phyloP scores from a whole-genome alignment of 805 yeast species.

The Cyberlindnera maritima region DNA sequence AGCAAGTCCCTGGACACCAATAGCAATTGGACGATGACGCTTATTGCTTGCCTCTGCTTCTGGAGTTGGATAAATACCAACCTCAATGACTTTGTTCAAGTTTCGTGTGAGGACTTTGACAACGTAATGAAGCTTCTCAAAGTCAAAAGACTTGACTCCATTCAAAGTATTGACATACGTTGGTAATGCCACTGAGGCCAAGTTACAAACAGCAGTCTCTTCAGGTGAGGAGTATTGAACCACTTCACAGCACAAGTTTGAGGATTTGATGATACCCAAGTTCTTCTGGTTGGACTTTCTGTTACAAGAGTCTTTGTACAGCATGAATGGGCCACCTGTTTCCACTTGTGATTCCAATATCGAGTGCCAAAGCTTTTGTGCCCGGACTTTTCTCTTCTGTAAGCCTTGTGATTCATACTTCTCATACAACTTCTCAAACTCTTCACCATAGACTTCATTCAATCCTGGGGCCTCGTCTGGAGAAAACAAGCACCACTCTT shows the following conservation, averaged over 20 bases:
- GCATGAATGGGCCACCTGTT: slow-evolving; percentile 94
- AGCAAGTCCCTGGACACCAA: slow-evolving; percentile 96
- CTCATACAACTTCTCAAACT: slow-evolving; percentile 69
- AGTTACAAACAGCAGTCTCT: slow-evolving; percentile 93
- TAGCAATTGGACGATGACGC: slow-evolving; percentile 87
- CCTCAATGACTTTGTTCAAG: slow-evolving; percentile 79
- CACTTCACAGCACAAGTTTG: slow-evolving; percentile 92
- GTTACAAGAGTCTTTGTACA: slow-evolving; percentile 93
- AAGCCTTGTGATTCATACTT: slow-evolving; percentile 70
- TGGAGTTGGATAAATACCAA: slow-evolving; percentile 78
- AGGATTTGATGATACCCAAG: slow-evolving; percentile 87
- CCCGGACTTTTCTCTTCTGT: slow-evolving; percentile 64
- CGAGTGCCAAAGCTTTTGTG: slow-evolving; percentile 89
- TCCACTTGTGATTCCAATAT: slow-evolving; percentile 92
- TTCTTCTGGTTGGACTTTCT: slow-evolving; percentile 86
- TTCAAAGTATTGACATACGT: slow-evolving; percentile 58
- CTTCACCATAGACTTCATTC: slow-evolving; percentile 82
- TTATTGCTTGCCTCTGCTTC: slow-evolving; percentile 74
- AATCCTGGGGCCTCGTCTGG: slow-evolving; percentile 89
- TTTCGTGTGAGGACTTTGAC: slow-evolving; percentile 77
- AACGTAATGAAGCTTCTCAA: slow-evolving; percentile 68
- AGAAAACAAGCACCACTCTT: slow-evolving; percentile 86
- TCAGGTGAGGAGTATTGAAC: slow-evolving; percentile 88
- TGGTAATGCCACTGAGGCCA: slow-evolving; percentile 90
- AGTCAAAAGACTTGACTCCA: slow-evolving; percentile 56